Base-by-base conservation (phyloP, 768 basidiomycete genomes). In the Serendipita sp. region DNA sequence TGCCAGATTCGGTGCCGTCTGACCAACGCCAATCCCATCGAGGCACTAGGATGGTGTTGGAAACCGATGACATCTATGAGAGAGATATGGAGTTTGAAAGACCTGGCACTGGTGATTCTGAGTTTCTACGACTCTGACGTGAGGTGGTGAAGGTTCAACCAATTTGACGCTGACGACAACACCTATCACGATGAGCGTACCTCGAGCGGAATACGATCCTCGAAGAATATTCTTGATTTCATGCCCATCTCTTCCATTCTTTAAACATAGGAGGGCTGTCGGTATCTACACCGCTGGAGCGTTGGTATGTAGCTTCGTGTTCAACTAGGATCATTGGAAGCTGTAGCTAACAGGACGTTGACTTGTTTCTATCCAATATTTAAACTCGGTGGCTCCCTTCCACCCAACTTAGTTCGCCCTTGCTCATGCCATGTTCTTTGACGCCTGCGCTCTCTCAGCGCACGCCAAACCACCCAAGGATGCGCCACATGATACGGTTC, bases 391-490 rank as follows among this genome's bases (percentile, higher is more conserved):
- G 24, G 62, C 34, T 63, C 67, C 47, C 63, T 53, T 16, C 37
- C 13, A 64, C 60, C 62, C 11, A 32, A 38, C 44, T 1, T 24
- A 94, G 94, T 98, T 97, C 74, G 90, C 93, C 0, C 77, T 97
- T 18, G 94, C 92, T 34, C 91, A 90, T 74, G 98, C 95, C 92
- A 81, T 88, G 2, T 93, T 99, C 75, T 78, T 97, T 65, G 95
- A 98, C 70, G 95, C 96, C 13, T 86, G 87, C 28, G 85, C 97
- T 64, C 80, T 92, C 45, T 96, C 93, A 8, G 84, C 88, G 2
- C 90, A 95, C 70, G 90, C 92, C 0, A 83, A 82, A 64, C 76
- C 89, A 0, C 88, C 90, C 2, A 82, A 82, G 67, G 86, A 83
- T 45, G 80, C 85, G 3, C 86, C 87, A 2, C 80, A 86, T 69